phyloP scores from a whole-genome alignment of 352 stramenopile species.

The Globisporangium cederbergense region DNA sequence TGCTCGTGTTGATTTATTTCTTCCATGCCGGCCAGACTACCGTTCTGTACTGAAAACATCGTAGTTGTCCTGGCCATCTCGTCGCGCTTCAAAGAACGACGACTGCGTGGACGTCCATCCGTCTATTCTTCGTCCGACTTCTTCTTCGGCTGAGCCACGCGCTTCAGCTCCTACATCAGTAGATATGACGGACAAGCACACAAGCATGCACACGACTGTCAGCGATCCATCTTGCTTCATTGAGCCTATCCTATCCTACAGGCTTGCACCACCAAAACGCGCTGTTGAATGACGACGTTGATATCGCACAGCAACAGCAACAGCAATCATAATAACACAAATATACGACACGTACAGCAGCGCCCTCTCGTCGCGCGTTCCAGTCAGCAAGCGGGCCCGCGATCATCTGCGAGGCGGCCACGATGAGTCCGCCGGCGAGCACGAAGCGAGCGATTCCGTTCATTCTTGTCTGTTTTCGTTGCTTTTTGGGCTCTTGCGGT shows the following conservation, averaged over 20 bases:
- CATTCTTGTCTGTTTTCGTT: constrained; percentile 29
- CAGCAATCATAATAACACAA: not conserved
- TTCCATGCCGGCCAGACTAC: not conserved
- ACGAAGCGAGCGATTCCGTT: constrained; percentile 74
- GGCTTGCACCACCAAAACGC: not conserved
- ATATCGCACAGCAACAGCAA: not conserved
- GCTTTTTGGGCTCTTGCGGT: not conserved
- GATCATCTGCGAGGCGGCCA: constrained; percentile 67
- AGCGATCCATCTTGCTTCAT: not conserved
- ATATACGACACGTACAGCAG: constrained; percentile 34
- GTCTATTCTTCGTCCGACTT: constrained; percentile 51
- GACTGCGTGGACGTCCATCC: not conserved
- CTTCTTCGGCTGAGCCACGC: constrained; percentile 48
- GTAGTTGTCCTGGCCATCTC: not conserved
- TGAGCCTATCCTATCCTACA: no score
- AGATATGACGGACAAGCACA: not conserved
- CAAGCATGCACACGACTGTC: not conserved
- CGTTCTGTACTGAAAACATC: not conserved
- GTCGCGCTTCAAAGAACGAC: not conserved
- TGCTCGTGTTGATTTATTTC: not conserved
- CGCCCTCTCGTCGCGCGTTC: constrained; percentile 69
- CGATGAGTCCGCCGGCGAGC: constrained; percentile 62
- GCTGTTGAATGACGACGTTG: not conserved
- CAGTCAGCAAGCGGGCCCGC: constrained; percentile 65
- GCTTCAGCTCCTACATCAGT: constrained; percentile 57